A percentile compares a stretch with the other conserved stretches of the same genome.
Evolutionary conservation across 73 alveolate genomes (phyloP).

Genomic region (Symbiodinium natans): DNA sequence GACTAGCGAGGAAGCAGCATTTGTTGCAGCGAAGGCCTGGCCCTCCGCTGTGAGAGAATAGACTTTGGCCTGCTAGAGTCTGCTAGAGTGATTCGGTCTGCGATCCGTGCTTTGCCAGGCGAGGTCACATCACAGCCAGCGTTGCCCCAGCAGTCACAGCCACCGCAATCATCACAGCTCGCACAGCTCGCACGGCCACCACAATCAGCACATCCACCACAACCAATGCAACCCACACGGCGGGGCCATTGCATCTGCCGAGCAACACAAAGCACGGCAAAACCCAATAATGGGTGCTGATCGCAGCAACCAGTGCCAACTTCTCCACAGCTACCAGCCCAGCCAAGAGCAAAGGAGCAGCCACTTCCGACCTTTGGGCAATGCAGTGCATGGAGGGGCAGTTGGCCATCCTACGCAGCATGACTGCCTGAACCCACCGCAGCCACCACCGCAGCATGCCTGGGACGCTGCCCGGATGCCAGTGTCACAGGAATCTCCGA

Average conservation of each 20-base stretch:
- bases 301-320: neutral
- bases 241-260: too few relatives aligned
- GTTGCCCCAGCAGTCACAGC: neutral
- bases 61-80: too few relatives aligned
- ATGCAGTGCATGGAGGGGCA: too few relatives aligned
- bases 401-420: too few relatives aligned
- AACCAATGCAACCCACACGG: too few relatives aligned
- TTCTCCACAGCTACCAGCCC: neutral
- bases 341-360: too few relatives aligned
- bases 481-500: too few relatives aligned
- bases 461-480: neutral
- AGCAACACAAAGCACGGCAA: too few relatives aligned
- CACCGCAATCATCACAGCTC: neutral
- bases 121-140: slow-evolving; percentile 1
- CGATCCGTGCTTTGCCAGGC: too few relatives aligned
- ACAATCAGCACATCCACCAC: neutral
- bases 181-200: neutral
- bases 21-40: neutral
- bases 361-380: too few relatives aligned
- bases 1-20: neutral
- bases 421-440: neutral
- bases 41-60: too few relatives aligned
- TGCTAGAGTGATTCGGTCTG: too few relatives aligned
- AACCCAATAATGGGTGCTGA: neutral
- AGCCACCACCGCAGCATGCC: neutral